Conservation (phyloP, 768 basidiomycete genomes). For the Phlebiopsis flavidoalba region DNA sequence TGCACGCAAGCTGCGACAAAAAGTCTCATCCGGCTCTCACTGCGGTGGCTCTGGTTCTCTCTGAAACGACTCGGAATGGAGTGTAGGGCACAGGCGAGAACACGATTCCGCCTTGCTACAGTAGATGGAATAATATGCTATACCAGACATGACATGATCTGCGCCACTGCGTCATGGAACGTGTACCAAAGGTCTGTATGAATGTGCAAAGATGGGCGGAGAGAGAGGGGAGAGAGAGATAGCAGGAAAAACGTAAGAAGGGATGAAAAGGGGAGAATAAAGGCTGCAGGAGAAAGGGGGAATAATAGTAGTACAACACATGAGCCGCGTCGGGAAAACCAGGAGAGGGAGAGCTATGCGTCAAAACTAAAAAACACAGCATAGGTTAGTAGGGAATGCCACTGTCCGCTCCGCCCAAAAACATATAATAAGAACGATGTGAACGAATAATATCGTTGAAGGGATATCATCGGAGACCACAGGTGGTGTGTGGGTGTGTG, state of each 20-base stretch:
- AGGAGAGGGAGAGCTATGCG: background rate
- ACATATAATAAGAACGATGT: background rate
- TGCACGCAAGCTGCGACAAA: too few relatives aligned
- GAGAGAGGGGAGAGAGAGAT: background rate
- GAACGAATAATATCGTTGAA: background rate
- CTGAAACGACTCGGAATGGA: too few relatives aligned
- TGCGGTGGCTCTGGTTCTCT: too few relatives aligned
- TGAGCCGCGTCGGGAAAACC: slow-evolving; percentile 1
- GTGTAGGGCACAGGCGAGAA: background rate
- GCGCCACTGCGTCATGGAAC: slow-evolving; percentile 12
- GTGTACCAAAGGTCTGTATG: slow-evolving; percentile 6
- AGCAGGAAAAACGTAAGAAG: background rate
- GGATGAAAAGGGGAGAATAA: background rate
- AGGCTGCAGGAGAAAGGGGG: background rate
- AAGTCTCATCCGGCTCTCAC: too few relatives aligned
- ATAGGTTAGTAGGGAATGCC: background rate
- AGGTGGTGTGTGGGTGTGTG: background rate
- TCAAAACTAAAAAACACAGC: slow-evolving; percentile 2
- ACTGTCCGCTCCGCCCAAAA: slow-evolving; percentile 12
- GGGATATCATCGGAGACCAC: background rate
- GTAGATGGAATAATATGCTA: background rate
- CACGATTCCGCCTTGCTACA: background rate
- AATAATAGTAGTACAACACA: slow-evolving; percentile 11
- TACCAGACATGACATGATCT: background rate
- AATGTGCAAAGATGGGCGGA: background rate